These are phyloP conservation scores for Rhynchospora tenuis DNA, from an alignment of 176 grass and related monocot genomes.

Conservation along the genomic window DNA sequence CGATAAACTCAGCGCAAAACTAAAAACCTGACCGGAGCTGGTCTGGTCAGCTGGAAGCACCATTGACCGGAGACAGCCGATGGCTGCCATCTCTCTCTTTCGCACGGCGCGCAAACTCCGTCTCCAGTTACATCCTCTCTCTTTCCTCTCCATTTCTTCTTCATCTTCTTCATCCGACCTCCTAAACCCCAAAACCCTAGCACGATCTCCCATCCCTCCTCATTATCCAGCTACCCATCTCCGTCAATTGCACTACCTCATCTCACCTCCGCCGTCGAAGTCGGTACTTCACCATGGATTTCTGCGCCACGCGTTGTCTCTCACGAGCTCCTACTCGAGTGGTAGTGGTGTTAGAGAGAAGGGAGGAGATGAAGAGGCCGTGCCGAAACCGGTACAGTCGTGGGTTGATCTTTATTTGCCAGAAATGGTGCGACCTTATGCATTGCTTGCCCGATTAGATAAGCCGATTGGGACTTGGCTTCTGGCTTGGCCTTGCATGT, in stretches of 20 bases:
- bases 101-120: conserved; percentile 41
- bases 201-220: background rate
- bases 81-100: conserved; percentile 28
- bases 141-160: background rate
- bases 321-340: conserved; percentile 7
- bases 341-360: conserved; percentile 4
- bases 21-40: background rate
- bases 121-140: conserved; percentile 18
- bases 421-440: conserved; percentile 49
- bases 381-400: background rate
- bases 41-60: background rate
- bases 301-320: background rate
- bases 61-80: conserved; percentile 7
- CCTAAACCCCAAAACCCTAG: background rate
- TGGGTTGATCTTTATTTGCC: conserved; percentile 68
- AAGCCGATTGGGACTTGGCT: conserved; percentile 80
- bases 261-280: background rate
- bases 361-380: background rate
- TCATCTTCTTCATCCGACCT: conserved; percentile 6
- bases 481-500: conserved; percentile 80
- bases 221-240: background rate
- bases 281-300: background rate
- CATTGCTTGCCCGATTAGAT: conserved; percentile 69
- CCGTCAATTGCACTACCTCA: background rate
- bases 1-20: background rate